A percentile compares a stretch with the other conserved stretches of the same genome.
Evolutionary conservation across 2,329 filamentous ascomycete species (phyloP).

Genomic region (Colletotrichum sojae): DNA sequence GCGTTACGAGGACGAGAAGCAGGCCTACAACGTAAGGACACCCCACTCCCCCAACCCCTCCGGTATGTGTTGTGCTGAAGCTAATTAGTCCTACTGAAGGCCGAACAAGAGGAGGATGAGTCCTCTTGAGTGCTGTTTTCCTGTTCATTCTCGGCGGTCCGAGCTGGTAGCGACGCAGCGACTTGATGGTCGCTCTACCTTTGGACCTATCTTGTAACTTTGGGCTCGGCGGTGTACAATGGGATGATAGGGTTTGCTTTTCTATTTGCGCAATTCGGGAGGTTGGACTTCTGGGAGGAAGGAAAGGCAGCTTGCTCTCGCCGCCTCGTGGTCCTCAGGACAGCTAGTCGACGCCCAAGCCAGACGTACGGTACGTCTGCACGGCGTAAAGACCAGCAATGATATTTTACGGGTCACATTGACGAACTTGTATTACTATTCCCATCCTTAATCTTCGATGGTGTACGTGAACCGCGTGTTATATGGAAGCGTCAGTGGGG

Average conservation of each 20-base stretch:
- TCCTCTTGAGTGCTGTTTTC: constrained; percentile 53
- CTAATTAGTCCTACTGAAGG: constrained; percentile 59
- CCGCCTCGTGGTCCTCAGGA: constrained; percentile 14
- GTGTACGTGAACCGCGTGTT: no score
- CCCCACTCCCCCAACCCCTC: not conserved
- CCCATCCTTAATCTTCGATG: no score
- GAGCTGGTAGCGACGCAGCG: constrained; percentile 21
- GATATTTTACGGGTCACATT: constrained; percentile 33
- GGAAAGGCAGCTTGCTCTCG: constrained; percentile 5
- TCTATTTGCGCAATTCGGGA: constrained; percentile 28
- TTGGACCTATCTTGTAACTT: constrained; percentile 43
- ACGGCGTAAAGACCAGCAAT: constrained; percentile 19
- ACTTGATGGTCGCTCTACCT: not conserved
- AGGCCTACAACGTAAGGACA: constrained; percentile 84
- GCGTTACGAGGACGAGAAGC: constrained; percentile 98
- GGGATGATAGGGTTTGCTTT: constrained; percentile 49
- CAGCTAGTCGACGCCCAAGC: constrained; percentile 18
- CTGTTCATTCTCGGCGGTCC: constrained; percentile 30
- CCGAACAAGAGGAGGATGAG: constrained; percentile 71
- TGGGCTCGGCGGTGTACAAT: constrained; percentile 58
- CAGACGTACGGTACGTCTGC: constrained; percentile 5
- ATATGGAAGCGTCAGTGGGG: no score
- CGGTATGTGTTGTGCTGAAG: constrained; percentile 32
- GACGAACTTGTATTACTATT: constrained; percentile 26
- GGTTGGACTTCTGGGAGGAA: constrained; percentile 21